A percentile compares a stretch with the other conserved stretches of the same genome.
Conservation (phyloP, 257 asterid species). For the Fraxinus pennsylvanica region DNA sequence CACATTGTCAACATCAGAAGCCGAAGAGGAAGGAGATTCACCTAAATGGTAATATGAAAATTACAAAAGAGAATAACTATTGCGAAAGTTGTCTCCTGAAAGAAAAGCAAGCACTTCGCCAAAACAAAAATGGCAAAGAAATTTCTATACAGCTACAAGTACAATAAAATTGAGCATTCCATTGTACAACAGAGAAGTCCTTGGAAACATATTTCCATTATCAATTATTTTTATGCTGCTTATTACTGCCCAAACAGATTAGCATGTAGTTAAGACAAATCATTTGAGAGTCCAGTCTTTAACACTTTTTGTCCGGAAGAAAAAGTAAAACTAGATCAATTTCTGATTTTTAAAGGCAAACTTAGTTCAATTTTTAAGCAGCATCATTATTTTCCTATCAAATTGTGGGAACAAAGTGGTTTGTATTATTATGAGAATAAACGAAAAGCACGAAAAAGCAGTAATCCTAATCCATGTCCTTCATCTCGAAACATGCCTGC, state of each 20-base stretch:
- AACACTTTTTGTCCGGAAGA: neutral
- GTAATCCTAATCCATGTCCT: slow-evolving; percentile 7
- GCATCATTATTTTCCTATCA: neutral
- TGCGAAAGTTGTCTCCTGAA: neutral
- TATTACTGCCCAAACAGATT: neutral
- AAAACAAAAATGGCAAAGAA: slow-evolving; percentile 18
- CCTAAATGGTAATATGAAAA: slow-evolving; percentile 45
- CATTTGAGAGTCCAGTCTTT: neutral
- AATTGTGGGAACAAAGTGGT: slow-evolving; percentile 7
- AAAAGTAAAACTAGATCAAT: neutral
- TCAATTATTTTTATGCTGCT: slow-evolving; percentile 5
- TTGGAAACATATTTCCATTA: neutral
- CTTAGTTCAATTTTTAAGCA: neutral
- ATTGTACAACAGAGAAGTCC: neutral
- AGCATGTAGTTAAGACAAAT: neutral
- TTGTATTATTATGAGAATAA: slow-evolving; percentile 2
- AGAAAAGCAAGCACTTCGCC: neutral
- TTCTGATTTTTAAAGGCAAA: slow-evolving; percentile 3
- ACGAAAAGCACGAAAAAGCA: neutral
- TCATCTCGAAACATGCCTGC: slow-evolving; percentile 5
- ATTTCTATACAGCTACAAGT: slow-evolving; percentile 13
- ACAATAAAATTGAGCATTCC: neutral
- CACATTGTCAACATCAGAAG: slow-evolving; percentile 95
- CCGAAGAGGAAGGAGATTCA: slow-evolving; percentile 98
- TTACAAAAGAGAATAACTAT: slow-evolving; percentile 5